These are phyloP conservation scores for Vitis amurensis DNA, from an alignment of 164 flowering plant genomes.

Conservation along the genomic window DNA sequence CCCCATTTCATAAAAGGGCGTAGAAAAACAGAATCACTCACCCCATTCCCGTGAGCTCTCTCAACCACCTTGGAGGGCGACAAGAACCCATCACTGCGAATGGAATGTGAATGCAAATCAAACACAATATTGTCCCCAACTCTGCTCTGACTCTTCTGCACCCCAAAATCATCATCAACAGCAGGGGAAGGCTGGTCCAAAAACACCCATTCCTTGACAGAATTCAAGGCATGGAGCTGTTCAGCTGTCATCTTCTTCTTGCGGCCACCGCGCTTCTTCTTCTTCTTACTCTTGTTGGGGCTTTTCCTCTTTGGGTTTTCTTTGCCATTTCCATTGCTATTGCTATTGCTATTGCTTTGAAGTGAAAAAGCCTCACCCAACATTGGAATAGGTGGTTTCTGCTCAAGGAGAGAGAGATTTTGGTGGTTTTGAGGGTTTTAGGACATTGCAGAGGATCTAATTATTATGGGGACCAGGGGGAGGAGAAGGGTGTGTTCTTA, in stretches of 20 bases:
- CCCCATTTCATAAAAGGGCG: neutral
- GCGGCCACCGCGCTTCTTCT: constrained; percentile 59
- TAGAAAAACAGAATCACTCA: constrained; percentile 30
- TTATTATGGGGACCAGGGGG: too few species aligned
- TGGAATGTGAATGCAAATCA: constrained; percentile 90
- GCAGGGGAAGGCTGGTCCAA: constrained; percentile 27
- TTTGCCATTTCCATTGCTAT: too few species aligned
- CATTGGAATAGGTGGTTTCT: too few species aligned
- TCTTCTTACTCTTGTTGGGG: constrained; percentile 27
- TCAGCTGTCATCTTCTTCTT: constrained; percentile 69
- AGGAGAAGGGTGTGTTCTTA: too few species aligned
- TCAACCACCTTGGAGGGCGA: constrained; percentile 87
- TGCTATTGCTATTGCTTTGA: too few species aligned
- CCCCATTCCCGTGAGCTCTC: constrained; percentile 91
- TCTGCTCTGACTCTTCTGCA: constrained; percentile 20
- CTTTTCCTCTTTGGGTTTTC: too few species aligned
- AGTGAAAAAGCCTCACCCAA: too few species aligned
- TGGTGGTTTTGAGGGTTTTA: too few species aligned
- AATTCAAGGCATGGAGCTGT: constrained; percentile 53
- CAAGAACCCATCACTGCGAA: constrained; percentile 85
- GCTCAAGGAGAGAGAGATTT: too few species aligned
- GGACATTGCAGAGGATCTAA: too few species aligned
- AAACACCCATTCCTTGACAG: constrained; percentile 72
- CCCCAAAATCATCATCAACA: constrained; percentile 49
- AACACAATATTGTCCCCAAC: constrained; percentile 54